Conservation (phyloP, 2,329 filamentous ascomycete genomes). For the Fusarium dlaminii region DNA sequence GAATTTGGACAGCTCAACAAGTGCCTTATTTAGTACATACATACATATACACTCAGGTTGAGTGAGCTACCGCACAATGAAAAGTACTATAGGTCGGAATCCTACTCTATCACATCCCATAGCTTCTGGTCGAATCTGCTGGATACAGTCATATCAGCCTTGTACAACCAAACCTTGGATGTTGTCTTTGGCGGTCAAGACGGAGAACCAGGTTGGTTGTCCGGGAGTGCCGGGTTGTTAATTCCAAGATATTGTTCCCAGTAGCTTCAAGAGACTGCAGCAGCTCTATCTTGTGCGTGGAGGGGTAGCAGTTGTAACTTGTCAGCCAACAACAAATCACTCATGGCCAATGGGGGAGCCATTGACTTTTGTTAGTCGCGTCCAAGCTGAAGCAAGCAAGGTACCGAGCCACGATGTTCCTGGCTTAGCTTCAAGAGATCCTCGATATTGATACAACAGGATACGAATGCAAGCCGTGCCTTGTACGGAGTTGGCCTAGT, state of each 20-base stretch:
- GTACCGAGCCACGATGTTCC: constrained; percentile 22
- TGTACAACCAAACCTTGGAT: constrained; percentile 1
- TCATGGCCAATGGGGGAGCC: constrained; percentile 12
- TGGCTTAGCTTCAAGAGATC: constrained; percentile 21
- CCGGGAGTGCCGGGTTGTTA: constrained; percentile 16
- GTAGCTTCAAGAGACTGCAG: constrained; percentile 4
- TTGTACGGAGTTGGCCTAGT: constrained; percentile 31
- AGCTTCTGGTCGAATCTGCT: not conserved
- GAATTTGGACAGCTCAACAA: constrained; percentile 35
- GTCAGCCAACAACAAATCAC: constrained; percentile 34
- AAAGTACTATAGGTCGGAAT: not conserved
- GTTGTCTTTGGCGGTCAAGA: constrained; percentile 33
- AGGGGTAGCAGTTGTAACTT: not conserved
- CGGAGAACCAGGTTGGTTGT: constrained; percentile 22
- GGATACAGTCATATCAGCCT: not conserved
- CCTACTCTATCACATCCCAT: not conserved
- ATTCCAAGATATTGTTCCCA: constrained; percentile 14
- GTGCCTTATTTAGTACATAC: constrained; percentile 14
- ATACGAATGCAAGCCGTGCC: constrained; percentile 12
- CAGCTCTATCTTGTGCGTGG: not conserved
- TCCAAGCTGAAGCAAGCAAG: constrained; percentile 1
- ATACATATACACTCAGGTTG: not conserved
- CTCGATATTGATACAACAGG: not conserved
- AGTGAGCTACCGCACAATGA: not conserved
- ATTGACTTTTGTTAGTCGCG: constrained; percentile 29